These are phyloP conservation scores for Prunus armeniaca DNA, from an alignment of 306 rosid genomes.

Conservation along the genomic window DNA sequence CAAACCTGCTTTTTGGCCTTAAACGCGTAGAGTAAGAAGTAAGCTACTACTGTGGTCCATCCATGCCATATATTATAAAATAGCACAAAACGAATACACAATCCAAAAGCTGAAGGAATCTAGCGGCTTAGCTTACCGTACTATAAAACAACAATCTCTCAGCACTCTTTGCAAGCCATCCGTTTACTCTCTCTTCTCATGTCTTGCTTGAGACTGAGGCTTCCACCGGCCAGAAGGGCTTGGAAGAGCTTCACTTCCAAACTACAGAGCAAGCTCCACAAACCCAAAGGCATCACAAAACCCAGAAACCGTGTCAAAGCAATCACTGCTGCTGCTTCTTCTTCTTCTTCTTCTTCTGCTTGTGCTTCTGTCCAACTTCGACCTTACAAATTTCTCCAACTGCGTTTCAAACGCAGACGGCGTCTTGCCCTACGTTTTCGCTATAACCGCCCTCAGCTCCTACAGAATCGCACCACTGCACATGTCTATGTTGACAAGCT, in stretches of 20 bases:
- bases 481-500: slow-evolving; percentile 64
- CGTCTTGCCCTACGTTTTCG: neutral
- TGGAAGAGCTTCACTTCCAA: slow-evolving; percentile 67
- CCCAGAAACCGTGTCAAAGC: slow-evolving; percentile 23
- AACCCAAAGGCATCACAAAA: slow-evolving; percentile 49
- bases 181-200: slow-evolving; percentile 19
- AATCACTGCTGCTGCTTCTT: neutral
- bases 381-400: slow-evolving; percentile 20
- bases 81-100: neutral
- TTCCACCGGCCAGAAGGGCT: slow-evolving; percentile 51
- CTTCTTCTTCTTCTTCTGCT: neutral
- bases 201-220: slow-evolving; percentile 47
- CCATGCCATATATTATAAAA: neutral
- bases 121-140: neutral
- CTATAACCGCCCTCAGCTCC: neutral
- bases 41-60: neutral
- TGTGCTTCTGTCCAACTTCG: neutral
- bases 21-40: slow-evolving; percentile 15
- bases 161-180: neutral
- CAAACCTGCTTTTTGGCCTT: neutral
- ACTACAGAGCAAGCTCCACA: slow-evolving; percentile 50
- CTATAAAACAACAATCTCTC: neutral
- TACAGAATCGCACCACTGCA: neutral
- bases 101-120: neutral
- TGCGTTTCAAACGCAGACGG: slow-evolving; percentile 26